Base-by-base conservation (phyloP, 768 basidiomycete species). In the Cystobasidium onofrii region DNA sequence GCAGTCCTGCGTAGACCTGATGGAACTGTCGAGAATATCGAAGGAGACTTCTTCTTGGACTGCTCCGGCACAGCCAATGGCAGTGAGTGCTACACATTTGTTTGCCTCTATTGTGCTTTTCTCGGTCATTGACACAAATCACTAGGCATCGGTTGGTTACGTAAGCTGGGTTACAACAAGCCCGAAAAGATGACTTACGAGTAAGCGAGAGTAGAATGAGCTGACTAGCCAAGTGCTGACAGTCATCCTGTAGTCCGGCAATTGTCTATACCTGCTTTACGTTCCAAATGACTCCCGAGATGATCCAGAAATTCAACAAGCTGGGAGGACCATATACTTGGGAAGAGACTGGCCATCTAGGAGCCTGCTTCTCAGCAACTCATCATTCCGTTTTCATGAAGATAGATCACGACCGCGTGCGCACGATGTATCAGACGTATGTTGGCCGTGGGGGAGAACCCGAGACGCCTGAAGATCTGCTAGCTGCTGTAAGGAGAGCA, bases 321-420 rank as follows among this genome's bases (percentile, higher is more conserved):
- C 39, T 64, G 12, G 39, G 63, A 3, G 39, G 39, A 25, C 39
- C 63, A 12, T 64, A 41, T n/a, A 41, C 63, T 4, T 64, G 63
- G 63, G 63, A 41, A 36, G 33, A 64, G 39, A 64, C 63, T 2
- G 63, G 63, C 4, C 63, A 64, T 64, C 39, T 64, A 46, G 63
- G 31, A 2, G 63, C 63, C 27, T 64, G 63, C 63, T 64, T 64
- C 39, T 41, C 39, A 6, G 27, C 63, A 23, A 36, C 25, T 46
- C 63, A 64, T 36, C 63, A 64, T 29, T 64, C 63, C 13, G 63
- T 64, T 17, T 64, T 41, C n/a, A 64, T 64, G 63, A 64, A 64
- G 25, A 64, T 64, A 10, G 63, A 64, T 34, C 25, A 64, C 34
- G 63, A 64, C n/a, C 31, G 63, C 31, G 63, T 64, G 31, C 63